Evolutionary conservation across 768 basidiomycete species (phyloP), one percentile per base, ranked within the genome.

Genomic region (Boletales sp.): DNA sequence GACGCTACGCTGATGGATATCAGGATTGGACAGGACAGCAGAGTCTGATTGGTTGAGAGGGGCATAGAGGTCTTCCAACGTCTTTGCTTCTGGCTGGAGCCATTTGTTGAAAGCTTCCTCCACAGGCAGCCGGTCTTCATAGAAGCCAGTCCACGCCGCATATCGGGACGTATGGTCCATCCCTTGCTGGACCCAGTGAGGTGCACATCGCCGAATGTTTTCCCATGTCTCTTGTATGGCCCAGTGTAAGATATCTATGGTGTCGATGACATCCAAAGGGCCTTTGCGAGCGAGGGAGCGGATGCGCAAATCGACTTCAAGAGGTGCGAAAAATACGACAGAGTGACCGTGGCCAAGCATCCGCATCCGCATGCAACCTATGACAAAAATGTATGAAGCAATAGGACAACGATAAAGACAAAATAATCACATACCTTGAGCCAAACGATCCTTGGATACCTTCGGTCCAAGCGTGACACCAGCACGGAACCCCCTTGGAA

Each of bases 321-420:
- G 21, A 4, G 21, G 21, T 21, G 21, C 21, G 21, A 21, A 21
- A 21, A 21, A 21, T 4, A 21, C 4, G 21, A 21, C 21, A 21
- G 21, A 21, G 21, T 21, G 21, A 21, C 21, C 21, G 4, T 21
- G 21, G 21, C 21, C 21, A 21, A 21, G 21, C 21, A 21, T 21
- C 4, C 21, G 69, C 78, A 80, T 77, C 8, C 78, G 67, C 79
- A 79, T 80, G 48, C 78, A 79, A 7, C 76, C 78, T 78, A 8
- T n/a, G 36, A 6, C 12, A 37, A 37, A 63, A 63, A 8, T 5
- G 47, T 34, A 34, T 31, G 21, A 13, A 13, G 2, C 12, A 14
- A 5, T 21, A 4, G 21, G 21, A 21, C 21, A 21, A 21, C 4
- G 4, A 4, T 13, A 28, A 32, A 10, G 1, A 3, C 15, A 15